Evolutionary conservation across 2,329 filamentous ascomycete genomes (phyloP).

Genomic region (Pseudohalonectria lignicola): DNA sequence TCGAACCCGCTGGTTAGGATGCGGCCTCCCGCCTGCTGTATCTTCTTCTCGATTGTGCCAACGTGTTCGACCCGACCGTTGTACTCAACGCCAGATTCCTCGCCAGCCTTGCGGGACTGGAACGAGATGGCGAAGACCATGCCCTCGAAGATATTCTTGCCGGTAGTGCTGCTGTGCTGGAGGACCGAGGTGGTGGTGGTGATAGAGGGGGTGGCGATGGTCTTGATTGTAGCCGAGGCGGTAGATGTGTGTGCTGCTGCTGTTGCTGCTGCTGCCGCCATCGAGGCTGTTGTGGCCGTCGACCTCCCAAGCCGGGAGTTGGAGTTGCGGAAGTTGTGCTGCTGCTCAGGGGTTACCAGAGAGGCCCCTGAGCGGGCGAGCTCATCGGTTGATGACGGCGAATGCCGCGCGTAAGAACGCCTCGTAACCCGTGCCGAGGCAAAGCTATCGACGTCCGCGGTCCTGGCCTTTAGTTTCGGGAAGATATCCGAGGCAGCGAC

Average conservation of each 20-base stretch:
- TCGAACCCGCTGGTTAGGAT: conserved; percentile 70
- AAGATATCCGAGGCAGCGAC: no score
- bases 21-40: conserved; percentile 59
- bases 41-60: conserved; percentile 44
- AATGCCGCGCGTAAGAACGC: conserved; percentile 9
- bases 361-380: conserved; percentile 26
- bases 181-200: no score
- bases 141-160: conserved; percentile 48
- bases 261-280: no score
- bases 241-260: no score
- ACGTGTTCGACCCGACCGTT: conserved; percentile 24
- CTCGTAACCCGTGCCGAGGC: no score
- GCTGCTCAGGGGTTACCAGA: conserved; percentile 21
- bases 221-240: no score
- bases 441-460: no score
- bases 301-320: no score
- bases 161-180: no score
- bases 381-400: conserved; percentile 33
- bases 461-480: no score
- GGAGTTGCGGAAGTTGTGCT: conserved; percentile 22
- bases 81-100: conserved; percentile 40
- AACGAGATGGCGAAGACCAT: conserved; percentile 89
- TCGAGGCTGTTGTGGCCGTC: not conserved
- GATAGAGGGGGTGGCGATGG: no score
- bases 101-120: conserved; percentile 30